phyloP scores from a whole-genome alignment of 2,329 filamentous ascomycete genomes.

The Xylariaceae sp. region DNA sequence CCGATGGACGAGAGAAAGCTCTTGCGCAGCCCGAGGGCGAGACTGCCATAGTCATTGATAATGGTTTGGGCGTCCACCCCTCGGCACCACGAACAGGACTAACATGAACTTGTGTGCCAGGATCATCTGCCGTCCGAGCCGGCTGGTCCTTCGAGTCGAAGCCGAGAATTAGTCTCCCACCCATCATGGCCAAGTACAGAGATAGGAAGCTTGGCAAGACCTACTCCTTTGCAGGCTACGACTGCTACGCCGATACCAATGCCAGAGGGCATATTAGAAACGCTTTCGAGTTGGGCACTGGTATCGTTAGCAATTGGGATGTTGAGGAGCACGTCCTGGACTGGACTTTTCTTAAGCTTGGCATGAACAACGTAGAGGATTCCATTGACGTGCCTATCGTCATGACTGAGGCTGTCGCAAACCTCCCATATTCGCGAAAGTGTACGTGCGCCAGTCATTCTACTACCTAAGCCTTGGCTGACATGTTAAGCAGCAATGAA shows the following conservation, averaged over 20 bases:
- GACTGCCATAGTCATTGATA: conserved; percentile 94
- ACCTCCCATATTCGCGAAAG: conserved; percentile 84
- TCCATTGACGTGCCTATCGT: conserved; percentile 85
- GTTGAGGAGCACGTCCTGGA: conserved; percentile 94
- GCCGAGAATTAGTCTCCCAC: conserved; percentile 82
- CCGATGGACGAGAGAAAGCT: conserved; percentile 75
- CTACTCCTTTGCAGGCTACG: conserved; percentile 88
- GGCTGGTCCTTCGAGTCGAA: conserved; percentile 92
- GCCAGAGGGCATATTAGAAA: conserved; percentile 88
- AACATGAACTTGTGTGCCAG: conserved; percentile 51
- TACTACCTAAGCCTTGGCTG: background rate
- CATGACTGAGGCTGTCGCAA: conserved; percentile 95
- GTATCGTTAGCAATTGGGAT: conserved; percentile 96
- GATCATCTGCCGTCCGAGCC: conserved; percentile 85
- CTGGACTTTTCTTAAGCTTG: conserved; percentile 93
- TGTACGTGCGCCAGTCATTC: conserved; percentile 61
- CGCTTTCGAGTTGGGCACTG: conserved; percentile 88
- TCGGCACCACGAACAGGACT: conserved; percentile 4
- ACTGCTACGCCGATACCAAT: conserved; percentile 94
- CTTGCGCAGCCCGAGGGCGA: conserved; percentile 57
- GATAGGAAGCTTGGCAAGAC: conserved; percentile 93
- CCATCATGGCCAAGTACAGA: conserved; percentile 92
- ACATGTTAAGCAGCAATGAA: conserved; percentile 75
- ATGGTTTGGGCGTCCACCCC: conserved; percentile 66
- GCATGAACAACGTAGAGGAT: conserved; percentile 77